phyloP scores from a whole-genome alignment of 805 yeast genomes.

The Ogataea henricii region DNA sequence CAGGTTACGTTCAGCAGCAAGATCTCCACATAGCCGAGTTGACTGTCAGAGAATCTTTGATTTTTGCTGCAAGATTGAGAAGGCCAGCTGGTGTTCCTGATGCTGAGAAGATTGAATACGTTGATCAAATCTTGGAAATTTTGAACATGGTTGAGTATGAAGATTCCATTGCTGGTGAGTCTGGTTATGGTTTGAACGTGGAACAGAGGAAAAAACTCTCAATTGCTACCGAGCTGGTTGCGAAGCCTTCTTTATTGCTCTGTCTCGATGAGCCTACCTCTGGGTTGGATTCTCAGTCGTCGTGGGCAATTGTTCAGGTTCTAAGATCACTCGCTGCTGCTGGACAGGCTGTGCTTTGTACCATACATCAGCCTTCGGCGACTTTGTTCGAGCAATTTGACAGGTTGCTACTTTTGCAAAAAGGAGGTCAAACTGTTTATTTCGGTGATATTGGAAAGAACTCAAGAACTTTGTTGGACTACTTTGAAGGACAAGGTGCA shows the following conservation, averaged over 20 bases:
- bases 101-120: conserved; percentile 43
- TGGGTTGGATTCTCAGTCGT: conserved; percentile 58
- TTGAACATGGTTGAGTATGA: conserved; percentile 45
- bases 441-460: conserved; percentile 53
- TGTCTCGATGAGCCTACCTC: conserved; percentile 64
- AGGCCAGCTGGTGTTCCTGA: conserved; percentile 41
- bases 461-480: conserved; percentile 42
- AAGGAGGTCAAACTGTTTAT: conserved; percentile 53
- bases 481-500: conserved; percentile 58
- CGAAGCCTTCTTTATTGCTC: conserved; percentile 51
- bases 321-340: conserved; percentile 48
- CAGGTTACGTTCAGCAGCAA: conserved; percentile 59
- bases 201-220: conserved; percentile 55
- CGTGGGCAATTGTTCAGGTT: conserved; percentile 56
- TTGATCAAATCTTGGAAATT: conserved; percentile 41
- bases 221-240: conserved; percentile 55
- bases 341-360: conserved; percentile 59
- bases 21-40: conserved; percentile 50
- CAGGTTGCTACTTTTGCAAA: conserved; percentile 44
- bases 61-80: conserved; percentile 50
- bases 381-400: conserved; percentile 45
- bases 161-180: conserved; percentile 50
- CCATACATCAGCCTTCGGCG: conserved; percentile 54
- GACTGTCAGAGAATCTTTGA: conserved; percentile 52
- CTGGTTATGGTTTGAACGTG: conserved; percentile 52